Percentiles rank a stretch among this genome's conserved stretches.
Conservation (phyloP, 805 yeast genomes). For the Candida patagonica region DNA sequence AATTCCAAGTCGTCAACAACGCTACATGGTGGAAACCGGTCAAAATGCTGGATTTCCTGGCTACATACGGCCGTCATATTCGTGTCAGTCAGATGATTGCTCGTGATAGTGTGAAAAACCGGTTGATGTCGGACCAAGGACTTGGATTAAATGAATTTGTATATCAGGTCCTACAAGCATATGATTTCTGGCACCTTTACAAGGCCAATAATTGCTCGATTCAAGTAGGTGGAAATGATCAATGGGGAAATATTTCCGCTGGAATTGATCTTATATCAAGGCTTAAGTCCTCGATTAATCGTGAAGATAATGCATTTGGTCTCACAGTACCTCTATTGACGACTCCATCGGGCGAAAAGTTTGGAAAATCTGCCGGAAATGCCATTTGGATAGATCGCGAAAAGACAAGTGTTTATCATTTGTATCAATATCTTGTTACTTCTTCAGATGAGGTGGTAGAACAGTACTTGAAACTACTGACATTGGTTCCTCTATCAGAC, state of each 20-base stretch:
- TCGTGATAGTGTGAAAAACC: slow-evolving; percentile 73
- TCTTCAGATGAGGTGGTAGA: slow-evolving; percentile 68
- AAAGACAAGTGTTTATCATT: slow-evolving; percentile 69
- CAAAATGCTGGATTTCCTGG: slow-evolving; percentile 67
- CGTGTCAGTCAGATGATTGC: slow-evolving; percentile 81
- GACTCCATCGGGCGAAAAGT: slow-evolving; percentile 82
- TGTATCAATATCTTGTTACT: slow-evolving; percentile 80
- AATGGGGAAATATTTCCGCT: slow-evolving; percentile 97
- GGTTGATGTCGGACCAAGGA: slow-evolving; percentile 63
- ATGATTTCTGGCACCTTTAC: slow-evolving; percentile 79
- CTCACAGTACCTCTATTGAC: slow-evolving; percentile 85
- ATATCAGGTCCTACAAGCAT: slow-evolving; percentile 88
- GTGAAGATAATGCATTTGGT: slow-evolving; percentile 40
- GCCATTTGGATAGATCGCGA: slow-evolving; percentile 76
- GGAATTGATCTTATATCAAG: slow-evolving; percentile 82
- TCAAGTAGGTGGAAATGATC: slow-evolving; percentile 94
- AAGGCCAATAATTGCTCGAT: slow-evolving; percentile 47
- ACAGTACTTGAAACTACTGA: slow-evolving; percentile 63
- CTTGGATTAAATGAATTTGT: slow-evolving; percentile 91
- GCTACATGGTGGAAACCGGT: slow-evolving; percentile 79
- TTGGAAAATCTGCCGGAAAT: slow-evolving; percentile 96
- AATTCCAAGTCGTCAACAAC: slow-evolving; percentile 53
- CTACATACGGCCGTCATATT: slow-evolving; percentile 65
- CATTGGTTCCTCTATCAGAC: slow-evolving; percentile 58
- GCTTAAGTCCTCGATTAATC: slow-evolving; percentile 25